phyloP scores from a whole-genome alignment of 305 asterid species.

The Fraxinus latifolia region DNA sequence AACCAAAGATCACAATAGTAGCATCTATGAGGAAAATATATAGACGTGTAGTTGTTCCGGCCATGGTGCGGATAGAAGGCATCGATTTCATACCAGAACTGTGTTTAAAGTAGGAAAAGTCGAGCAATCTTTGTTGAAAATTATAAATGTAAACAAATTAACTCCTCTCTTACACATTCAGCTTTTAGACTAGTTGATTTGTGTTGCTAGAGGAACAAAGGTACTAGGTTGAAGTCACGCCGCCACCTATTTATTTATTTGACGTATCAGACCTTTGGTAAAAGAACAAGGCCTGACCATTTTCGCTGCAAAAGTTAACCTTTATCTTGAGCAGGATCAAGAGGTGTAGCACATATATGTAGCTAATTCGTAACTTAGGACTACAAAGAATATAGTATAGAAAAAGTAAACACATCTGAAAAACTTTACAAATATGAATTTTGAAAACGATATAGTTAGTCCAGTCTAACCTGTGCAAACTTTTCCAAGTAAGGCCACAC shows the following conservation, averaged over 20 bases:
- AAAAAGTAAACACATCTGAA: background rate
- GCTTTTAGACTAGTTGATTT: background rate
- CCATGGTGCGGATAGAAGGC: background rate
- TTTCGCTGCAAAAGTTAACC: background rate
- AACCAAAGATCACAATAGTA: background rate
- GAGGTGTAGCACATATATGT: background rate
- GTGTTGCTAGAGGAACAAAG: background rate
- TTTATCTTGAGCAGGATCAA: background rate
- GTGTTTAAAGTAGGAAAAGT: background rate
- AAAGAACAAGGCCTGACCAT: background rate
- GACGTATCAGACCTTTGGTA: background rate
- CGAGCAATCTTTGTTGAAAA: background rate
- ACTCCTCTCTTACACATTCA: background rate
- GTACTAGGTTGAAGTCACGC: background rate
- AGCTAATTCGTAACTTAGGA: background rate
- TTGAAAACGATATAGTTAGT: background rate
- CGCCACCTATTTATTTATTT: background rate
- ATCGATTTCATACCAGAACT: background rate
- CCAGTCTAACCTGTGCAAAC: constrained; percentile 65
- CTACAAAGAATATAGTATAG: background rate
- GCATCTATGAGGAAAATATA: background rate
- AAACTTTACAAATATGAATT: background rate
- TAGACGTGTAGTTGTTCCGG: background rate
- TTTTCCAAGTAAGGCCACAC: constrained; percentile 97
- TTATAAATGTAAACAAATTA: background rate